Percentiles rank a stretch among this genome's conserved stretches.
phyloP scores from a whole-genome alignment of 305 asterid species.

The Fraxinus nigra region DNA sequence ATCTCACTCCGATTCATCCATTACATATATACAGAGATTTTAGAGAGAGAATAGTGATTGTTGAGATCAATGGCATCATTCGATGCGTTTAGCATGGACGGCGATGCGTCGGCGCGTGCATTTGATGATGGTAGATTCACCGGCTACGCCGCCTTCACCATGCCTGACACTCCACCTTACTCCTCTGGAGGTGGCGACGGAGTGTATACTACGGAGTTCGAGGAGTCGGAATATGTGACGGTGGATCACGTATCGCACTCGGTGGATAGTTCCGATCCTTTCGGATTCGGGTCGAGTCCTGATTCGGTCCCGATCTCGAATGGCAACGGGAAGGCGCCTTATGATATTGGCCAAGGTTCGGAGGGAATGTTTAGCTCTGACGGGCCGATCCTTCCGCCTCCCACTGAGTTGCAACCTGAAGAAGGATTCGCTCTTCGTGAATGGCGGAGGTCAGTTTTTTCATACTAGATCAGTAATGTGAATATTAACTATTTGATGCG shows the following conservation, averaged over 20 bases:
- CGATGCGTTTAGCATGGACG: conserved; percentile 57
- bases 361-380: conserved; percentile 63
- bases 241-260: conserved; percentile 43
- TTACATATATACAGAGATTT: background rate
- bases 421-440: conserved; percentile 72
- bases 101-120: conserved; percentile 40
- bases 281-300: conserved; percentile 52
- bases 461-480: background rate
- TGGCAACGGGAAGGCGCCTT: conserved; percentile 48
- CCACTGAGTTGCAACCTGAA: conserved; percentile 56
- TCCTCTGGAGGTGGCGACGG: conserved; percentile 17
- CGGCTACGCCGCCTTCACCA: conserved; percentile 33
- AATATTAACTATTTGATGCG: background rate
- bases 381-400: conserved; percentile 71
- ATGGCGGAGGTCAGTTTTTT: conserved; percentile 62
- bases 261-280: conserved; percentile 57
- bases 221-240: conserved; percentile 45
- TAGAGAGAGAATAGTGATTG: conserved; percentile 20
- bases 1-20: background rate
- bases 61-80: conserved; percentile 47
- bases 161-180: conserved; percentile 43
- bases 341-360: conserved; percentile 39
- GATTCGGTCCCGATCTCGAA: conserved; percentile 52
- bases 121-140: conserved; percentile 43
- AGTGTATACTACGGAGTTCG: conserved; percentile 33